A percentile compares a stretch with the other conserved stretches of the same genome.
phyloP scores from a whole-genome alignment of 192 early-diverging fungal species.

The Backusella sp. region DNA sequence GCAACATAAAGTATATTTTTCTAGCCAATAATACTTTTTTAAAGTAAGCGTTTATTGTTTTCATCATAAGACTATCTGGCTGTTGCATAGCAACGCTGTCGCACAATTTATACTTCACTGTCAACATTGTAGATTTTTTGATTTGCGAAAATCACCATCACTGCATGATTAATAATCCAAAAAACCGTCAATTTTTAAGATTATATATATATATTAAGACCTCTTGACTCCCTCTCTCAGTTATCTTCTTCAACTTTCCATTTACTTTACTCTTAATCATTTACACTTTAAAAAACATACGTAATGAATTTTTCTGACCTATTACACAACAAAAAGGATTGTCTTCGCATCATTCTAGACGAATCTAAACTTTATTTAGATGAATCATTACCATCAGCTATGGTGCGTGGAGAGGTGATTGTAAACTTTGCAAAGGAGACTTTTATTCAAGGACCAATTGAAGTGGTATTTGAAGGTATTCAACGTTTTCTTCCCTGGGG shows the following conservation, averaged over 20 bases:
- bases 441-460: conserved; percentile 23
- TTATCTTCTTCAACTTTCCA: not conserved
- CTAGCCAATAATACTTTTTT: not conserved
- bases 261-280: not conserved
- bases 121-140: not conserved
- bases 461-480: conserved; percentile 26
- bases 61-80: not conserved
- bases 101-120: not conserved
- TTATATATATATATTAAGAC: not conserved
- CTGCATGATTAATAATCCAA: not conserved
- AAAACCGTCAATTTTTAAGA: not conserved
- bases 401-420: conserved; percentile 32
- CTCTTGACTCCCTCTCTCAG: not conserved
- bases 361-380: conserved; percentile 24
- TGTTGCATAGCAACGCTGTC: not conserved
- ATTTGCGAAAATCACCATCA: not conserved
- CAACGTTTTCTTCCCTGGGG: conserved; percentile 18
- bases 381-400: conserved; percentile 19
- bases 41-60: not conserved
- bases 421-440: conserved; percentile 18
- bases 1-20: not conserved
- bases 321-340: conserved; percentile 3
- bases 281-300: not conserved
- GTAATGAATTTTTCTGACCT: not conserved
- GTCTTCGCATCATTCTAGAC: conserved; percentile 15